These are phyloP conservation scores for Lecanoromycetidae sp. DNA, from an alignment of 2,329 filamentous ascomycete species.

Conservation along the genomic window DNA sequence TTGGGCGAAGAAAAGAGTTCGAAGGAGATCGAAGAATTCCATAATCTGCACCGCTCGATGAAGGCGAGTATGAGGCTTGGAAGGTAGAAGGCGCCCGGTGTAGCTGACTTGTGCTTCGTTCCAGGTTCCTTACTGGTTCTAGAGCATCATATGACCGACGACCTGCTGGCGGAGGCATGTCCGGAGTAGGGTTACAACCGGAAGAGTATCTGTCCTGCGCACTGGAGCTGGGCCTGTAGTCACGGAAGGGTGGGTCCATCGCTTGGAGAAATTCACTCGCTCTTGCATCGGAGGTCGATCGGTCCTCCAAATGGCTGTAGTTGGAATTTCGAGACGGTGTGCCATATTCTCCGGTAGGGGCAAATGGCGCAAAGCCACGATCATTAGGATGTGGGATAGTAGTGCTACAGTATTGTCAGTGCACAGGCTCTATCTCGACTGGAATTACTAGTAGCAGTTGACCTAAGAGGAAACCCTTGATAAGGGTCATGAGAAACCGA, in stretches of 20 bases:
- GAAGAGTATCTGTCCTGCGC: neutral
- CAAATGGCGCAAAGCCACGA: conserved; percentile 3
- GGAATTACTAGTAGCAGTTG: neutral
- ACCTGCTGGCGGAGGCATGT: neutral
- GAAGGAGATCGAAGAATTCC: neutral
- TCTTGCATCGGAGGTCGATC: conserved; percentile 2
- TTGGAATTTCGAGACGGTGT: neutral
- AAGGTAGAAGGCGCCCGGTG: neutral
- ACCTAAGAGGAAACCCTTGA: conserved; percentile 4
- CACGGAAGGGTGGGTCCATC: conserved; percentile 1
- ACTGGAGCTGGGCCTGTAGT: neutral
- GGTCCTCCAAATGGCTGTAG: conserved; percentile 2
- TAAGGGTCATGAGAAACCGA: neutral
- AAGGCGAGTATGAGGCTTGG: conserved; percentile 1
- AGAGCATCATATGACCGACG: conserved; percentile 1
- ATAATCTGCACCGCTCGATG: neutral
- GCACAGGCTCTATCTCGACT: neutral
- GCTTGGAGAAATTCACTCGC: neutral
- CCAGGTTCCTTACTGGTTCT: neutral
- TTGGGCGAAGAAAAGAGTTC: neutral
- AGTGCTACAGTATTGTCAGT: conserved; percentile 1
- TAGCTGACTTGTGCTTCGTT: neutral
- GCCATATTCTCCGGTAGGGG: neutral
- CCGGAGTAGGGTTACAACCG: neutral
- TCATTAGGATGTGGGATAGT: conserved; percentile 5